Percentiles rank a stretch among this genome's conserved stretches.
Conservation (phyloP, 768 basidiomycete genomes). For the Cantharellus anzutake region DNA sequence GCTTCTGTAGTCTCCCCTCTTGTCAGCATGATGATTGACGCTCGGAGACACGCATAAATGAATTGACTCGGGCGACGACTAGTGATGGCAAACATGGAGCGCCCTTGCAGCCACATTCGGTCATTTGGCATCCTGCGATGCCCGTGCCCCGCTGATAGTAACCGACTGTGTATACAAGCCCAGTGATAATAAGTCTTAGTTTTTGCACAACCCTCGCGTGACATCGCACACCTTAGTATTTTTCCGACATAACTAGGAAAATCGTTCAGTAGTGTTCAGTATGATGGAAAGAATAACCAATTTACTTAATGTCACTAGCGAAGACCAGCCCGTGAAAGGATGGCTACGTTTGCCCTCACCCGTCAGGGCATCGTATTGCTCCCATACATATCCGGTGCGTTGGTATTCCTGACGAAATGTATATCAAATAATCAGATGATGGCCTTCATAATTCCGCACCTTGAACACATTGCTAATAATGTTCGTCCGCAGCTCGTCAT, state of each 20-base stretch:
- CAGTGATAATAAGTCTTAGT: too few relatives aligned
- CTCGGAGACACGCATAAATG: too few relatives aligned
- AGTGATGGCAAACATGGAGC: too few relatives aligned
- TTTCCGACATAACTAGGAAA: constrained; percentile 42
- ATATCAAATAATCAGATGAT: background rate
- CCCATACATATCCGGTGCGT: constrained; percentile 90
- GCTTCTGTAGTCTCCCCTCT: too few relatives aligned
- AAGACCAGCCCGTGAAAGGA: constrained; percentile 96
- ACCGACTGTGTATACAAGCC: too few relatives aligned
- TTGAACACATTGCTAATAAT: constrained; percentile 69
- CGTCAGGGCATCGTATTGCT: constrained; percentile 76
- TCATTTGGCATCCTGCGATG: too few relatives aligned
- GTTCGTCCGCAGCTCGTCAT: constrained; percentile 60
- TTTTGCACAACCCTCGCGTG: background rate
- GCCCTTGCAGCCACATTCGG: too few relatives aligned
- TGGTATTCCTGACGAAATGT: constrained; percentile 50
- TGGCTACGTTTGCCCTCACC: constrained; percentile 82
- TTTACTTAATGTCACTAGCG: constrained; percentile 73
- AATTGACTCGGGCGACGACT: too few relatives aligned
- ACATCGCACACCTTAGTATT: constrained; percentile 24
- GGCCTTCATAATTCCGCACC: constrained; percentile 17
- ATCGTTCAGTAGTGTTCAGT: background rate
- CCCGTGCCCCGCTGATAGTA: too few relatives aligned
- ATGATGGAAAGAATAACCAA: constrained; percentile 8
- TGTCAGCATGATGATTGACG: too few relatives aligned